These are phyloP conservation scores for Auriscalpium microsporum DNA, from an alignment of 768 basidiomycete species.

Conservation along the genomic window DNA sequence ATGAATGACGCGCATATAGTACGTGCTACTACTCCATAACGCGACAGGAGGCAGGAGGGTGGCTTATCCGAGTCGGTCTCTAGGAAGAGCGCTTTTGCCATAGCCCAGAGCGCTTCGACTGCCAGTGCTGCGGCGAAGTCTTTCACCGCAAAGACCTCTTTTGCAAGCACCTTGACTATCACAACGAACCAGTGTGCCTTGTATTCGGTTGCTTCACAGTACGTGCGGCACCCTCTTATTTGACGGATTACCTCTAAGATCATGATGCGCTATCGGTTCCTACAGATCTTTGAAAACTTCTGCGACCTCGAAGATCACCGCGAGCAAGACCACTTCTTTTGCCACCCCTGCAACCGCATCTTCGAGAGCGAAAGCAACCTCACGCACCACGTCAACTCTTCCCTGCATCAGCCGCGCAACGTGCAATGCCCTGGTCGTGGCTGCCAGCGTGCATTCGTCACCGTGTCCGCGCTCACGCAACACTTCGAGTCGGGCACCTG, in stretches of 20 bases:
- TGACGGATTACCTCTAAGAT: too few species aligned
- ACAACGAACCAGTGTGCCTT: neutral
- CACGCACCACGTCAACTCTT: constrained; percentile 44
- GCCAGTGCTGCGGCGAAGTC: neutral
- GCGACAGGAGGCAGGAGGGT: constrained; percentile 28
- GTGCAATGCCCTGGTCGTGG: constrained; percentile 29
- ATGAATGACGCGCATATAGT: constrained; percentile 27
- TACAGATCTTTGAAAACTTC: neutral
- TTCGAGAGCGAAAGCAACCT: constrained; percentile 38
- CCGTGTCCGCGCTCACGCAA: constrained; percentile 43
- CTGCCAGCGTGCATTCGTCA: constrained; percentile 43
- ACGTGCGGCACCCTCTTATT: too few species aligned
- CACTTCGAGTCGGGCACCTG: constrained; percentile 61
- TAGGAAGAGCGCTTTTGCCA: constrained; percentile 45
- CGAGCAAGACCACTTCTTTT: constrained; percentile 28
- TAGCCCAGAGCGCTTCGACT: constrained; percentile 10
- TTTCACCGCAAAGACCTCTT: neutral
- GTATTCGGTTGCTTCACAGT: neutral
- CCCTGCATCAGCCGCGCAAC: constrained; percentile 35
- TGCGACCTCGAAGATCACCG: constrained; percentile 8
- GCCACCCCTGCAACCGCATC: constrained; percentile 32
- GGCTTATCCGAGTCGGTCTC: constrained; percentile 35
- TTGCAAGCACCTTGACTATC: neutral
- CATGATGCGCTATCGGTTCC: too few species aligned
- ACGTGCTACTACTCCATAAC: constrained; percentile 28